These are phyloP conservation scores for Barnettozyma sucrosica DNA, from an alignment of 805 yeast genomes.

Conservation along the genomic window DNA sequence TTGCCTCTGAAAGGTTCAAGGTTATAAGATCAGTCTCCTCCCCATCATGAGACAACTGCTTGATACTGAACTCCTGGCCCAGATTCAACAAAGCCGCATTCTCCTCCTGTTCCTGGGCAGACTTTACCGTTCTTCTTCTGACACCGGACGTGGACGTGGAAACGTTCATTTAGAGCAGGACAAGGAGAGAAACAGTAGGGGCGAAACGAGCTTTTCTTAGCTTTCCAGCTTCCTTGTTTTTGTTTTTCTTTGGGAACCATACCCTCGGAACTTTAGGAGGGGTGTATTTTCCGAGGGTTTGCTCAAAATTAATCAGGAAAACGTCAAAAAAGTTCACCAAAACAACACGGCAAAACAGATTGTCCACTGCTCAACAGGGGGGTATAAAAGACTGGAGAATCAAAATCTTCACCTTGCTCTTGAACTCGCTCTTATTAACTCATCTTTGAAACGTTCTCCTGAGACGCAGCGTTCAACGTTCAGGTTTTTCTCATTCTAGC, in stretches of 20 bases:
- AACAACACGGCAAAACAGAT: neutral
- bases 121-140: constrained; percentile 64
- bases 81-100: constrained; percentile 82
- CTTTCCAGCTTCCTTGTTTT: neutral
- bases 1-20: constrained; percentile 81
- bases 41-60: constrained; percentile 78
- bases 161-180: constrained; percentile 55
- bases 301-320: neutral
- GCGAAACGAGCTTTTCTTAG: neutral
- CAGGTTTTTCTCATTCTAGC: neutral
- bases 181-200: neutral
- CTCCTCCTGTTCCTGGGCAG: constrained; percentile 74
- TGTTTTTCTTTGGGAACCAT: neutral
- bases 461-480: neutral
- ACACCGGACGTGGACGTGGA: constrained; percentile 86
- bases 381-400: neutral
- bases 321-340: neutral
- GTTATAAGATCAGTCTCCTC: constrained; percentile 73
- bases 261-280: neutral
- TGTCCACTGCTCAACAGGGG: neutral
- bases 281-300: neutral
- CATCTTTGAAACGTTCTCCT: neutral
- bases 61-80: constrained; percentile 88
- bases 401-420: neutral
- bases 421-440: neutral